Percentiles rank a stretch among this genome's conserved stretches.
Evolutionary conservation across 176 grass and related monocot genomes (phyloP).

Genomic region (Melocanna baccifera): DNA sequence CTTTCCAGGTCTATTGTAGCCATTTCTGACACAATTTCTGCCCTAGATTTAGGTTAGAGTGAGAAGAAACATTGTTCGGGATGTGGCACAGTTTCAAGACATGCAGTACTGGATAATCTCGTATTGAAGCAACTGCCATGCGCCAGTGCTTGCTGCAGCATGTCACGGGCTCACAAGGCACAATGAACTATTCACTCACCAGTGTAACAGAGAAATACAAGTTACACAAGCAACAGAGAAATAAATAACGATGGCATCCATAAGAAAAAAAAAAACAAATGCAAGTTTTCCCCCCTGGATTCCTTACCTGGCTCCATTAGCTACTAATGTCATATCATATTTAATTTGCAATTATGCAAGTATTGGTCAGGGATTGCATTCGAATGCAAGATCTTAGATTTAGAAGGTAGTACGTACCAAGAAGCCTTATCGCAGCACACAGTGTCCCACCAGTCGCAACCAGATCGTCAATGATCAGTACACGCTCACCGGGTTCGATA

Average conservation of each 20-base stretch:
- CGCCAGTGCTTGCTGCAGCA: neutral
- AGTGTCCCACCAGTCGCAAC: constrained; percentile 92
- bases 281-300: neutral
- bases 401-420: constrained; percentile 43
- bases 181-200: no score
- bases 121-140: neutral
- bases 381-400: neutral
- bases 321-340: neutral
- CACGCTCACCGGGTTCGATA: constrained; percentile 57
- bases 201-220: no score
- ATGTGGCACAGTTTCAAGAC: neutral
- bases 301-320: neutral
- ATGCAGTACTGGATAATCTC: neutral
- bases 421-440: constrained; percentile 74
- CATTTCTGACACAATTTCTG: neutral
- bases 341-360: neutral
- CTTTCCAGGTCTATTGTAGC: neutral
- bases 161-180: neutral
- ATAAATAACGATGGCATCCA: neutral
- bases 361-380: neutral
- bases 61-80: neutral
- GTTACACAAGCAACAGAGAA: neutral
- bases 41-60: neutral
- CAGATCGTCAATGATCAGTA: constrained; percentile 71
- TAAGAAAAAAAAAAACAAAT: neutral